Conservation (phyloP, 2,329 filamentous ascomycete species). For the Sarocladium strictum region DNA sequence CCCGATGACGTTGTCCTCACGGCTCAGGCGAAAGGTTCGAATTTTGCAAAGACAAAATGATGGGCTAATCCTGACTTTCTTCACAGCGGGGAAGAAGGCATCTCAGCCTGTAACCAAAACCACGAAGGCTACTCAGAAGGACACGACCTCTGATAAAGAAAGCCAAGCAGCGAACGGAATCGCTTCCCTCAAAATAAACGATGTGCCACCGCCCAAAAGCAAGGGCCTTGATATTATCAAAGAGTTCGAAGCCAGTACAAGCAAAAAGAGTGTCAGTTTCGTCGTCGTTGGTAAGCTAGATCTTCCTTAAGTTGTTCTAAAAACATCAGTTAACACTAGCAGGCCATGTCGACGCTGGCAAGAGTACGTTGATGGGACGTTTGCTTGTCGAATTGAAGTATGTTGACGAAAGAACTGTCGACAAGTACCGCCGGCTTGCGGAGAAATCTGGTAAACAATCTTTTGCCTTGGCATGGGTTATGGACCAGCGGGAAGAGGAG, state of each 20-base stretch:
- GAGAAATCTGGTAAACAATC: conserved; percentile 90
- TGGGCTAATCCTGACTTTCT: conserved; percentile 47
- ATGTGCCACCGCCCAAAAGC: conserved; percentile 53
- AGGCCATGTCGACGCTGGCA: conserved; percentile 96
- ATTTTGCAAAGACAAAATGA: conserved; percentile 43
- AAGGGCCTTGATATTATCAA: conserved; percentile 82
- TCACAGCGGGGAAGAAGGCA: conserved; percentile 41
- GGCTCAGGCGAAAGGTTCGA: conserved; percentile 86
- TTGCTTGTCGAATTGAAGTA: conserved; percentile 82
- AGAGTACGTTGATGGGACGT: conserved; percentile 97
- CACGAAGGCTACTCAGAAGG: conserved; percentile 20
- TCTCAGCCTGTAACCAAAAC: conserved; percentile 16
- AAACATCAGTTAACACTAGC: conserved; percentile 10
- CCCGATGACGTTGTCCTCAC: conserved; percentile 84
- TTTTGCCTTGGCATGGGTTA: conserved; percentile 93
- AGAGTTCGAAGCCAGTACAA: conserved; percentile 68
- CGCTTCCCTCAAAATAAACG: conserved; percentile 36
- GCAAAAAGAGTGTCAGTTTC: conserved; percentile 81
- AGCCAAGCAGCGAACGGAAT: conserved; percentile 23
- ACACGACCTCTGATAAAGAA: conserved; percentile 20
- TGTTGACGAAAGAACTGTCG: conserved; percentile 80
- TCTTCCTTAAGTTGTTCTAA: background rate
- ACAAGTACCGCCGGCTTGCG: conserved; percentile 82
- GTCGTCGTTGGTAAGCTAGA: conserved; percentile 75
- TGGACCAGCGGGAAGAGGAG: conserved; percentile 89